Percentiles rank a stretch among this genome's conserved stretches.
Conservation (phyloP, 495 filamentous ascomycete species). For the Penicillium bialowiezense region DNA sequence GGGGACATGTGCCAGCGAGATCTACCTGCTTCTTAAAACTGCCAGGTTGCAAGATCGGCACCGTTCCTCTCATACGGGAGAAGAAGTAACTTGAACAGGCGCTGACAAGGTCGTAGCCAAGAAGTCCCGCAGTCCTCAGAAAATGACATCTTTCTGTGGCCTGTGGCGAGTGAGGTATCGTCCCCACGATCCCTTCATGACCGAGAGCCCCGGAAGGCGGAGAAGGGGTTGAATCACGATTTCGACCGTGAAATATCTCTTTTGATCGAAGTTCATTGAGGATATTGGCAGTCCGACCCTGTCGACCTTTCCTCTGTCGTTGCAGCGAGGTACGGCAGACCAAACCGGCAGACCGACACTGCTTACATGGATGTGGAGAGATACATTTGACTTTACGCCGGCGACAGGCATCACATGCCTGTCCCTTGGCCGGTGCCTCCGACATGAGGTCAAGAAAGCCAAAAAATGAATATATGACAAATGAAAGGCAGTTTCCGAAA, state of each 20-base stretch:
- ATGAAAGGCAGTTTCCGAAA: not conserved
- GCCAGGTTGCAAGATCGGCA: slow-evolving; percentile 67
- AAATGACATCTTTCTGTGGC: slow-evolving; percentile 14
- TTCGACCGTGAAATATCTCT: slow-evolving; percentile 56
- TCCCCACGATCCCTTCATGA: not conserved
- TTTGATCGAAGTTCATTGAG: slow-evolving; percentile 72
- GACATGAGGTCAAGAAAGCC: not conserved
- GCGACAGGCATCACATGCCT: slow-evolving; percentile 81
- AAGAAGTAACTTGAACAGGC: slow-evolving; percentile 76
- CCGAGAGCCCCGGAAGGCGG: not conserved
- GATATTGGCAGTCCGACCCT: slow-evolving; percentile 77
- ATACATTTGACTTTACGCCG: slow-evolving; percentile 76
- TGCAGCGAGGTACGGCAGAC: slow-evolving; percentile 80
- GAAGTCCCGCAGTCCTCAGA: slow-evolving; percentile 43
- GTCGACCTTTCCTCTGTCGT: slow-evolving; percentile 83
- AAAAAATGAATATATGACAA: not conserved
- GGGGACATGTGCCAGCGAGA: slow-evolving; percentile 57
- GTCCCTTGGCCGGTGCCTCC: slow-evolving; percentile 43
- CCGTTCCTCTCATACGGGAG: slow-evolving; percentile 67
- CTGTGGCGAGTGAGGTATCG: slow-evolving; percentile 28
- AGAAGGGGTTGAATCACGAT: slow-evolving; percentile 10
- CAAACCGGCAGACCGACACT: slow-evolving; percentile 65
- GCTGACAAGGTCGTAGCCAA: slow-evolving; percentile 60
- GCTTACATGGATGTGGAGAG: slow-evolving; percentile 53
- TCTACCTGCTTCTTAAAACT: slow-evolving; percentile 57